Evolutionary conservation across 306 rosid species (phyloP), one percentile per base, ranked within the genome.

Genomic region (Cucurbita pepo): DNA sequence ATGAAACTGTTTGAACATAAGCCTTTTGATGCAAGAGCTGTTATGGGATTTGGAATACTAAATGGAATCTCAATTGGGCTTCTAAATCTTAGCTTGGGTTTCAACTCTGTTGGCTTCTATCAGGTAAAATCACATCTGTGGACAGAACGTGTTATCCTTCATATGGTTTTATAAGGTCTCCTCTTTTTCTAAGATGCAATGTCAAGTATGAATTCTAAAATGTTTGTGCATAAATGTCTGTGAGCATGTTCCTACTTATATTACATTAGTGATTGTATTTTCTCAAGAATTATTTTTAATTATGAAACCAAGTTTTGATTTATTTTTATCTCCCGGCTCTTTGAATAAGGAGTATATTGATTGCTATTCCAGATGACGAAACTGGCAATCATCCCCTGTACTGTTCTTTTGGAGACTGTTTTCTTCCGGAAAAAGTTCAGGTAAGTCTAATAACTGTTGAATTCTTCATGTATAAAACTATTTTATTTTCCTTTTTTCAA

Each of bases 51-150:
- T 80, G 98, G 98, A 77, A 81, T 94, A 85, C 86, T 94, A 66
- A 94, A 94, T 80, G 98, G 98, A 71, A 94, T 90, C 85, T 94
- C 98, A 55, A 94, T 94, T 77, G 98, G 98, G 59, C 98, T 94
- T 78, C 79, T 94, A 80, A 94, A 94, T 80, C 87, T 94, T 79
- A 94, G 98, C 88, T 77, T 94, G 82, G 98, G 98, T 52, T 94
- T 94, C 83, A 94, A 94, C 79, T 94, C 98, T 54, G 98, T 94
- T 82, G 98, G 98, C 74, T 94, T 94, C 75, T 94, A 94, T 83
- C 98, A 94, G 86, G 98, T 94, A 82, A 51, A 50, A 13, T 60
- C 38, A 45, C 30, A 44, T 21, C 48, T 59, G 8, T 10, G 19
- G 14, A 4, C 56, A 12, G 56, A 67, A 22, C 25, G 40, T 67